Conservation (phyloP, 1,284 basidiomycete species). For the Ustilago lituana region DNA sequence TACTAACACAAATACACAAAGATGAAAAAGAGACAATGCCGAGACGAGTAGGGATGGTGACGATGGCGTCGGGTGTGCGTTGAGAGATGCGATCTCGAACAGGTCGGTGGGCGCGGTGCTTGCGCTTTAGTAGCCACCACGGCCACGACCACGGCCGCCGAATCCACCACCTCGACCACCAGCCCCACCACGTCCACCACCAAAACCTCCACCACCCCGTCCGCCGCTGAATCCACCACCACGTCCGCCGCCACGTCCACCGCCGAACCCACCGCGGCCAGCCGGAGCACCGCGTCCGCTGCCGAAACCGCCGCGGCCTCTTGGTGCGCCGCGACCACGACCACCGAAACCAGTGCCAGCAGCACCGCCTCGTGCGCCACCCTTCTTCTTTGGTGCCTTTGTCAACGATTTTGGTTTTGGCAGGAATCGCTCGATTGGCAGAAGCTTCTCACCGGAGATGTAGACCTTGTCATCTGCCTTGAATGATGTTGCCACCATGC, state of each 20-base stretch:
- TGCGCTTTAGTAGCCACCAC: conserved; percentile 58
- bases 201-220: conserved; percentile 42
- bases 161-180: conserved; percentile 47
- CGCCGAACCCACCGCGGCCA: conserved; percentile 58
- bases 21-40: conserved; percentile 15
- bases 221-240: conserved; percentile 35
- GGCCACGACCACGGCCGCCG: conserved; percentile 51
- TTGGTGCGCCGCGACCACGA: conserved; percentile 59
- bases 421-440: conserved; percentile 95
- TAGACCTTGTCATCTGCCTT: conserved; percentile 98
- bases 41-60: conserved; percentile 2
- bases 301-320: conserved; percentile 58
- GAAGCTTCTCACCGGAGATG: conserved; percentile 92
- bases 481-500: conserved; percentile 94
- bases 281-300: conserved; percentile 30
- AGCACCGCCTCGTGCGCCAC: conserved; percentile 46
- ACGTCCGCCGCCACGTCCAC: conserved; percentile 54
- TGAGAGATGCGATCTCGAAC: not conserved
- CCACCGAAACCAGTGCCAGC: conserved; percentile 33
- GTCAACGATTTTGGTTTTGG: conserved; percentile 84
- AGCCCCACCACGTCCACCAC: conserved; percentile 63
- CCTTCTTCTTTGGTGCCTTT: conserved; percentile 56
- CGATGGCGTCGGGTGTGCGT: not conserved
- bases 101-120: too few species aligned
- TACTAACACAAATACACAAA: conserved; percentile 36